Conservation (phyloP, 805 yeast genomes). For the Saccharomycopsis babjevae region DNA sequence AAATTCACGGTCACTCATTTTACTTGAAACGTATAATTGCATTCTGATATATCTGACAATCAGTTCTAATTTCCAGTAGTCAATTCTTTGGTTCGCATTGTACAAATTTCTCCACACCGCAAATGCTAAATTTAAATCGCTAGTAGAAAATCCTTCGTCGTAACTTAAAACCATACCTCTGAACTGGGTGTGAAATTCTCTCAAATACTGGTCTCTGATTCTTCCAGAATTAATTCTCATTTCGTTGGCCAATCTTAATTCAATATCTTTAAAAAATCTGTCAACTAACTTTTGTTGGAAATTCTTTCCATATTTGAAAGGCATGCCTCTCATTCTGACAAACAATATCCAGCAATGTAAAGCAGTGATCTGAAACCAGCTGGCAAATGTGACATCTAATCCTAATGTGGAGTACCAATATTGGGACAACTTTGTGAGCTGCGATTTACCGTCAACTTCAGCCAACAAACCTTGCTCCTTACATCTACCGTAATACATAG, state of each 20-base stretch:
- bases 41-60: constrained; percentile 83
- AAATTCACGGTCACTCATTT: constrained; percentile 83
- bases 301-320: constrained; percentile 75
- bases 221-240: constrained; percentile 75
- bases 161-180: constrained; percentile 84
- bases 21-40: constrained; percentile 78
- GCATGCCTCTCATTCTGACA: constrained; percentile 95
- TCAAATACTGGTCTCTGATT: constrained; percentile 74
- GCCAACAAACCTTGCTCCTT: constrained; percentile 73
- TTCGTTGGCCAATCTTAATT: constrained; percentile 73
- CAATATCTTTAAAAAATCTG: constrained; percentile 82
- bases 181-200: constrained; percentile 83
- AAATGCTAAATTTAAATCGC: constrained; percentile 67
- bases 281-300: constrained; percentile 91
- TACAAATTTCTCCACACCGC: constrained; percentile 89
- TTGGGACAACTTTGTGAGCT: constrained; percentile 58
- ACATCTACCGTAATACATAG: constrained; percentile 76
- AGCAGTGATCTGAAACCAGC: constrained; percentile 89
- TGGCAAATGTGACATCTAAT: constrained; percentile 81
- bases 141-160: constrained; percentile 81
- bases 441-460: constrained; percentile 61
- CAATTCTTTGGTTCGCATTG: constrained; percentile 73
- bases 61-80: constrained; percentile 76
- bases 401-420: constrained; percentile 81
- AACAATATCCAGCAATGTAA: constrained; percentile 90